Conservation (phyloP, 2,329 filamentous ascomycete species). For the Colletotrichum sp. region DNA sequence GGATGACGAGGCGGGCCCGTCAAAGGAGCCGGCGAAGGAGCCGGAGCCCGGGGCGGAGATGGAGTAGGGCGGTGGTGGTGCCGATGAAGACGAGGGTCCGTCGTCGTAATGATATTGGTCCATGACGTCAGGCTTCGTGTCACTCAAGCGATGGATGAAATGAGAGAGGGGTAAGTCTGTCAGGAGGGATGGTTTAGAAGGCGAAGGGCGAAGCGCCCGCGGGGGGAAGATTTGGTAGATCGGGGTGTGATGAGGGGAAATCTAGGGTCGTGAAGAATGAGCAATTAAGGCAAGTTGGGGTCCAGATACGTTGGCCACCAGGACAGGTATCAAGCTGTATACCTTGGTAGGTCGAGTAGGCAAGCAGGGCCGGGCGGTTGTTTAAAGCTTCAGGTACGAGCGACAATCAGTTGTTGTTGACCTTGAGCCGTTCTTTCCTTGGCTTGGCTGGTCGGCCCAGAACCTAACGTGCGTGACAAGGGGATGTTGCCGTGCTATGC, state of each 20-base stretch:
- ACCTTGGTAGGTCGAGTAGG: not conserved
- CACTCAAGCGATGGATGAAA: not conserved
- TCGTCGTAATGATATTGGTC: not conserved
- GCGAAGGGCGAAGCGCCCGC: not conserved
- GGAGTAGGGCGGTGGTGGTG: constrained; percentile 19
- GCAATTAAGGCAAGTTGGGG: not conserved
- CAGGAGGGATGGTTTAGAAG: not conserved
- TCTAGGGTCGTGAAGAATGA: not conserved
- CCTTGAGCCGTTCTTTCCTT: not conserved
- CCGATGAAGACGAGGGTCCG: constrained; percentile 8
- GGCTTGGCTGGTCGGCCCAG: not conserved
- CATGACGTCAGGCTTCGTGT: constrained; percentile 13
- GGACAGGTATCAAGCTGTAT: not conserved
- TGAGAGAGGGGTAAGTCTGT: not conserved
- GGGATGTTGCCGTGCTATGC: not conserved
- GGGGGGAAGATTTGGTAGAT: not conserved
- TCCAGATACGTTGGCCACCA: not conserved
- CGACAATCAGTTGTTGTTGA: not conserved
- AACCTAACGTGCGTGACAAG: not conserved
- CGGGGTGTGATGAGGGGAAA: not conserved
- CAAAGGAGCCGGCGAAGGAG: not conserved
- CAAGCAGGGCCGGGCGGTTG: not conserved
- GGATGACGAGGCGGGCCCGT: constrained; percentile 10
- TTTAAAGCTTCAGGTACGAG: not conserved
- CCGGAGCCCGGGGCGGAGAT: constrained; percentile 9